A percentile compares a stretch with the other conserved stretches of the same genome.
Evolutionary conservation across 2,329 filamentous ascomycete species (phyloP).

Genomic region (Aspergillus tamarii): DNA sequence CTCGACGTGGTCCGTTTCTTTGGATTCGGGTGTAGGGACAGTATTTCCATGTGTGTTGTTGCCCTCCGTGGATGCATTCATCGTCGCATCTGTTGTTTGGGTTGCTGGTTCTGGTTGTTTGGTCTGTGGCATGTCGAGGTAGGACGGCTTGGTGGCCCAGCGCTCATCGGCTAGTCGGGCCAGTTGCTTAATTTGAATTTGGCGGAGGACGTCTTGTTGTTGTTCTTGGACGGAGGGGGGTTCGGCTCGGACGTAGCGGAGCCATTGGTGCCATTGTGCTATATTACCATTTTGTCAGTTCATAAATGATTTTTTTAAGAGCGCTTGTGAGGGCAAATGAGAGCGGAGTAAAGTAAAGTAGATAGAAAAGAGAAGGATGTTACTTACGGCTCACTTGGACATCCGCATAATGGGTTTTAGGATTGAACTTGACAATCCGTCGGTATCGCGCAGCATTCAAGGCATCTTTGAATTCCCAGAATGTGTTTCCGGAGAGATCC

Average conservation of each 20-base stretch:
- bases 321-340: too few species aligned
- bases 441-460: conserved; percentile 58
- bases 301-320: background rate
- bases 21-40: background rate
- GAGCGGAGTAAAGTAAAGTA: background rate
- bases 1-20: conserved; percentile 26
- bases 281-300: conserved; percentile 23
- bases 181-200: conserved; percentile 61
- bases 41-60: background rate
- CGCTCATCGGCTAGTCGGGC: conserved; percentile 63
- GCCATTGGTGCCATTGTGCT: conserved; percentile 72
- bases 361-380: background rate
- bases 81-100: conserved; percentile 46
- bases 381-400: conserved; percentile 61
- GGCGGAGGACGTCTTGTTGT: conserved; percentile 58
- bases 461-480: conserved; percentile 67
- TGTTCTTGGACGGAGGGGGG: conserved; percentile 63
- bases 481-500: conserved; percentile 67
- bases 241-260: conserved; percentile 61
- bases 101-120: conserved; percentile 53
- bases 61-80: conserved; percentile 31
- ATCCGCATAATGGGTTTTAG: conserved; percentile 59
- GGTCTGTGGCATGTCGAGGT: conserved; percentile 58
- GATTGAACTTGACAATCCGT: conserved; percentile 61
- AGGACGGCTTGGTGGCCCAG: conserved; percentile 63